Evolutionary conservation across 345 rosid species (phyloP).

Genomic region (Dimocarpus longan): DNA sequence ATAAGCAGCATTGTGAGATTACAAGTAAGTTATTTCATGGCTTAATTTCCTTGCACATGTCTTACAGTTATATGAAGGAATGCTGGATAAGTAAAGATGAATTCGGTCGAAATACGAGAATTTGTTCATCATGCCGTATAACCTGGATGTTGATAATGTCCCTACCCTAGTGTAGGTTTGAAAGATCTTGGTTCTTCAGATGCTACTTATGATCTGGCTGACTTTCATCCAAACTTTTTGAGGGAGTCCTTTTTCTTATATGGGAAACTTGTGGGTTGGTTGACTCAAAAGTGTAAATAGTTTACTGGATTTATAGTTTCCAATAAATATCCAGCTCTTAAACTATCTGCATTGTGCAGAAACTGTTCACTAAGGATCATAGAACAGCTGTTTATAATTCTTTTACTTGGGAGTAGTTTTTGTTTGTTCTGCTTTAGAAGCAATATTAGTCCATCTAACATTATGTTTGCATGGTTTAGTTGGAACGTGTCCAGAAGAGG

Average conservation of each 20-base stretch:
- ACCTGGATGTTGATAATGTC: too few species aligned
- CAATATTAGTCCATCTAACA: background rate
- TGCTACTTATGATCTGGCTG: background rate
- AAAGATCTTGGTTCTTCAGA: too few species aligned
- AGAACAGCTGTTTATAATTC: background rate
- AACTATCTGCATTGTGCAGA: background rate
- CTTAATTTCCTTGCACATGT: background rate
- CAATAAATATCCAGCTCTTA: too few species aligned
- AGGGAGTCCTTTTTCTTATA: background rate
- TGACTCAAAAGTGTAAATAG: too few species aligned
- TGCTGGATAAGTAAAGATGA: background rate
- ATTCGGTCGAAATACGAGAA: background rate
- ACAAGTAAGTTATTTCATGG: constrained; percentile 58
- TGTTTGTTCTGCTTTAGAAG: background rate
- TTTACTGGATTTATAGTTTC: too few species aligned
- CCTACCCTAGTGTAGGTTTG: too few species aligned
- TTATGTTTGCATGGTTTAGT: constrained; percentile 45
- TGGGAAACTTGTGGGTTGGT: too few species aligned
- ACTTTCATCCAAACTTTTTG: background rate
- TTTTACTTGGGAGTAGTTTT: background rate
- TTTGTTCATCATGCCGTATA: too few species aligned
- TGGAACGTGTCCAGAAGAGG: constrained; percentile 90
- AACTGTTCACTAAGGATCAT: background rate
- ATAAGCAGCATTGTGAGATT: constrained; percentile 80
- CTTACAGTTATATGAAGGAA: background rate